Evolutionary conservation across 192 early-diverging fungal species (phyloP).

Genomic region (Thamnidium elegans): DNA sequence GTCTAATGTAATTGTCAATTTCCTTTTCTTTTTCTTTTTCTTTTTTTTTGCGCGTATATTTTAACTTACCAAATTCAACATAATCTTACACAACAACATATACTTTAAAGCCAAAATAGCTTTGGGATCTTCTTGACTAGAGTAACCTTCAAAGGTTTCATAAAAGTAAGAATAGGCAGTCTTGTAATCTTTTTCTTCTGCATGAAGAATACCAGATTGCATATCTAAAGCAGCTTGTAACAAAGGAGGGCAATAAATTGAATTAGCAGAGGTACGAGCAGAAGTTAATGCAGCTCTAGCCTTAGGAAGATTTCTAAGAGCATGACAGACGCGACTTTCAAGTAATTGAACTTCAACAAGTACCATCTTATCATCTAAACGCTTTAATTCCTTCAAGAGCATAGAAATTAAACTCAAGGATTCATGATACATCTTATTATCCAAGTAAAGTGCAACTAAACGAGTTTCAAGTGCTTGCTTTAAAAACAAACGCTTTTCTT

Average conservation of each 20-base stretch:
- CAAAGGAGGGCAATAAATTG: slow-evolving; percentile 96
- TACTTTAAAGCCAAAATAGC: slow-evolving; percentile 94
- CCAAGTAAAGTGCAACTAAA: slow-evolving; percentile 82
- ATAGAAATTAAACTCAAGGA: slow-evolving; percentile 77
- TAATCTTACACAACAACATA: slow-evolving; percentile 99
- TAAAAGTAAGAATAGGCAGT: slow-evolving; percentile 99
- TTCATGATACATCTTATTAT: slow-evolving; percentile 95
- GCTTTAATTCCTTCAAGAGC: slow-evolving; percentile 95
- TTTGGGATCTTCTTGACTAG: slow-evolving; percentile 81
- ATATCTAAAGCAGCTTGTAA: slow-evolving; percentile 95
- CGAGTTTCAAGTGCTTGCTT: slow-evolving; percentile 95
- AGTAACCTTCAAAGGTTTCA: slow-evolving; percentile 93
- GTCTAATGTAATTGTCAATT: slow-evolving; percentile 50
- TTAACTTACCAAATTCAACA: slow-evolving; percentile 86
- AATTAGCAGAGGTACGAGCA: slow-evolving; percentile 94
- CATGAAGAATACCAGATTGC: slow-evolving; percentile 96
- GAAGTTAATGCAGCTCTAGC: slow-evolving; percentile 93
- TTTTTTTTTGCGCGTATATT: not conserved
- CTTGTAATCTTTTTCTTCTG: slow-evolving; percentile 99
- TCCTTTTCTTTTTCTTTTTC: too few species aligned
- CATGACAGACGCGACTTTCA: slow-evolving; percentile 92
- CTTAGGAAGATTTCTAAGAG: slow-evolving; percentile 90
- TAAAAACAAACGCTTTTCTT: slow-evolving; percentile 93
- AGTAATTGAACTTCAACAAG: slow-evolving; percentile 96
- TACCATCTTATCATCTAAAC: slow-evolving; percentile 97